Evolutionary conservation across 2,329 filamentous ascomycete species (phyloP).

Genomic region (Hypocreales sp.): DNA sequence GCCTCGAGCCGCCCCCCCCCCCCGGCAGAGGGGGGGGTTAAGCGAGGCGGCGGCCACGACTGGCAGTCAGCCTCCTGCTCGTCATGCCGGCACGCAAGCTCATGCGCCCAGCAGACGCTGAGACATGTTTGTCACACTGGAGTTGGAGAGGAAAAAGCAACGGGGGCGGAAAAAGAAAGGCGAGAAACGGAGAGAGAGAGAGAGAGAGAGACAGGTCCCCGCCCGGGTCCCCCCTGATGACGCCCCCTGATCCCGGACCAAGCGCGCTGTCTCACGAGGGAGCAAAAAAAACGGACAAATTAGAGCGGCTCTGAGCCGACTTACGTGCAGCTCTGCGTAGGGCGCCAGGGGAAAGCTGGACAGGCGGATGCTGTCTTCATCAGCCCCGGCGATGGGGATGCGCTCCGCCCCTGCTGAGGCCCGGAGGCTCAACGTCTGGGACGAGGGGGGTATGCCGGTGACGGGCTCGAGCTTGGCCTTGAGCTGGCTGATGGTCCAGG

Average conservation of each 20-base stretch:
- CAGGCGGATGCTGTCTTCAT: conserved; percentile 57
- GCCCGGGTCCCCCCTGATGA: too few species aligned
- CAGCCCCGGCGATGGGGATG: conserved; percentile 49
- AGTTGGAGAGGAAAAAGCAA: neutral
- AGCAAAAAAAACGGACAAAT: conserved; percentile 3
- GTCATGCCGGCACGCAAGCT: too few species aligned
- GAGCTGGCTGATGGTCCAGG: conserved; percentile 76
- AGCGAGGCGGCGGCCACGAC: too few species aligned
- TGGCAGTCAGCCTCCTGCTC: too few species aligned
- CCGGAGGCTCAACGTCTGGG: conserved; percentile 62
- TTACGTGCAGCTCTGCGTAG: conserved; percentile 69
- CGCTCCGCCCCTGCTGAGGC: conserved; percentile 35
- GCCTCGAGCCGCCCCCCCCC: too few species aligned
- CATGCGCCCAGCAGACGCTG: conserved; percentile 1
- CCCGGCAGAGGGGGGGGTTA: too few species aligned
- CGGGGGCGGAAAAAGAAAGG: too few species aligned
- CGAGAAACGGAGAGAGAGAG: too few species aligned
- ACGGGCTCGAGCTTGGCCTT: conserved; percentile 83
- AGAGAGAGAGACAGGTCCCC: conserved; percentile 2
- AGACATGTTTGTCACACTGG: conserved; percentile 2
- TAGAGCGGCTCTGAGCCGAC: conserved; percentile 20
- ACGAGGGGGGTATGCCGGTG: conserved; percentile 74
- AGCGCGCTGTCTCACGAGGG: conserved; percentile 1
- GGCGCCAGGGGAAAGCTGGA: conserved; percentile 50
- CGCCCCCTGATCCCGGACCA: conserved; percentile 2